Conservation (phyloP, 1,139 yeast species). For the Tardiomyces digboiensis region DNA sequence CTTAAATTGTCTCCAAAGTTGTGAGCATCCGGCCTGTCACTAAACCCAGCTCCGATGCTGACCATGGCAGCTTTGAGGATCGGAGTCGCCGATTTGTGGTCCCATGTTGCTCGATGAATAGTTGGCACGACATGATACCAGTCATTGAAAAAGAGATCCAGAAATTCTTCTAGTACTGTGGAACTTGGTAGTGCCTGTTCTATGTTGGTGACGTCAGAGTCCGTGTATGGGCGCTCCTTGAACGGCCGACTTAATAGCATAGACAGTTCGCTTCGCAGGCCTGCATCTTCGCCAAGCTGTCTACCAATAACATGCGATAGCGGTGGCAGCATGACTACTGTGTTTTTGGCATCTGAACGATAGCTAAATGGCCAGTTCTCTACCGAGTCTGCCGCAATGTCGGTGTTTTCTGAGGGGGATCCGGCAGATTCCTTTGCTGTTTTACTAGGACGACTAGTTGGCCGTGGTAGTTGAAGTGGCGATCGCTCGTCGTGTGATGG, state of each 20-base stretch:
- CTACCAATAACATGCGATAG: conserved; percentile 3
- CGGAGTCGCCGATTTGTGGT: conserved; percentile 6
- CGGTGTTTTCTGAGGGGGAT: conserved; percentile 4
- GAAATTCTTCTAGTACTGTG: conserved; percentile 9
- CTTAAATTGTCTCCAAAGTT: conserved; percentile 11
- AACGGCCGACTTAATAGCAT: conserved; percentile 5
- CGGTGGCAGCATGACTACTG: conserved; percentile 6
- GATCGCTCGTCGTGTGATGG: background rate
- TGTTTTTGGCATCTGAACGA: conserved; percentile 1
- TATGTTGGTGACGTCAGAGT: conserved; percentile 3
- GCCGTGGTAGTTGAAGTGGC: background rate
- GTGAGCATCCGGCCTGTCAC: conserved; percentile 10
- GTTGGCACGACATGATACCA: conserved; percentile 12
- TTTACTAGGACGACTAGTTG: background rate
- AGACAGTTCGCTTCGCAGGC: conserved; percentile 4
- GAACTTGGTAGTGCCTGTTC: conserved; percentile 8
- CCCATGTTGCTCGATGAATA: conserved; percentile 11
- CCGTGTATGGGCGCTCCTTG: background rate
- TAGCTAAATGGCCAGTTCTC: conserved; percentile 7
- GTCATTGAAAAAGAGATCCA: conserved; percentile 9
- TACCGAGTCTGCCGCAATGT: background rate
- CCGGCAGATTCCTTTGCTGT: background rate
- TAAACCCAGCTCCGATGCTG: conserved; percentile 12
- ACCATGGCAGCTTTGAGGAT: conserved; percentile 10
- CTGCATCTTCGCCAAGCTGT: background rate